Percentiles rank a stretch among this genome's conserved stretches.
These are phyloP conservation scores for Solanum ossicruentum DNA, from an alignment of 257 asterid species.

Conservation along the genomic window DNA sequence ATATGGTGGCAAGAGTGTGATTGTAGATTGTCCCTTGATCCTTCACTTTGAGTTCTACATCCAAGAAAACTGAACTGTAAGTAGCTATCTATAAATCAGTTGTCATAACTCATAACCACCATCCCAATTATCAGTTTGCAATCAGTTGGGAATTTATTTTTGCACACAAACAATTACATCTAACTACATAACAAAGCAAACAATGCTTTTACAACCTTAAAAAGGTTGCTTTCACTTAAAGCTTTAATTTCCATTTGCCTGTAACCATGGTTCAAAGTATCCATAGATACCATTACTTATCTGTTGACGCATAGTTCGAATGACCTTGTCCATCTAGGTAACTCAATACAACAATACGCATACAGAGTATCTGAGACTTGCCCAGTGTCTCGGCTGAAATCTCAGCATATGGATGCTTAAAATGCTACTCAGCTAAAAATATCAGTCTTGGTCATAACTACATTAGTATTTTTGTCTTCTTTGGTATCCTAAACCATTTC, in stretches of 20 bases:
- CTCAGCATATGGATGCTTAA: neutral
- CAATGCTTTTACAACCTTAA: neutral
- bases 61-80: neutral
- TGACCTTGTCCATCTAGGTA: neutral
- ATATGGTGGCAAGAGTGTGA: constrained; percentile 66
- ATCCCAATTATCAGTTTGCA: neutral
- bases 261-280: neutral
- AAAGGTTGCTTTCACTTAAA: neutral
- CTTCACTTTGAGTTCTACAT: constrained; percentile 50
- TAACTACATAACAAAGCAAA: neutral
- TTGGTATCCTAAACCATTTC: neutral
- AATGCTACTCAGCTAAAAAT: neutral
- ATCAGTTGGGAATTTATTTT: neutral
- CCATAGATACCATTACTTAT: neutral
- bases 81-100: neutral
- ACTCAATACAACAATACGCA: neutral
- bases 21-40: constrained; percentile 35
- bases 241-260: neutral
- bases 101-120: neutral
- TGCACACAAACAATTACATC: neutral
- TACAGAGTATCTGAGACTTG: neutral
- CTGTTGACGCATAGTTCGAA: neutral
- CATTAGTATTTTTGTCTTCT: neutral
- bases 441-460: neutral
- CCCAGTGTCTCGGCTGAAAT: neutral